Conservation (phyloP, 2,329 filamentous ascomycete species). For the Fusarium sp. region DNA sequence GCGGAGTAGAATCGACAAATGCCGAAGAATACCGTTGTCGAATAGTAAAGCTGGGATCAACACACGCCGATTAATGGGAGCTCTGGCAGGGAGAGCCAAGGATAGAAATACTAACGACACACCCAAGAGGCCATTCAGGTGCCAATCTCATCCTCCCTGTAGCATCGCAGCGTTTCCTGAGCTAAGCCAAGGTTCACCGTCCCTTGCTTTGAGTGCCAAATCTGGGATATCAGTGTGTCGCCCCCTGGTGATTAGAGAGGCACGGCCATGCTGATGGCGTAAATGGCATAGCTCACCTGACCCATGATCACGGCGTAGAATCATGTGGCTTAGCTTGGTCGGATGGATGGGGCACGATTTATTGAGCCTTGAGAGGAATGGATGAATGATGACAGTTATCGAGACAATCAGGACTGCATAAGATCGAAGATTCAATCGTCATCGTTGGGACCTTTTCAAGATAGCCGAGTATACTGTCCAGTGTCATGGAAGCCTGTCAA, state of each 20-base stretch:
- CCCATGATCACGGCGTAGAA: constrained; percentile 43
- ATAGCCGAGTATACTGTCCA: constrained; percentile 4
- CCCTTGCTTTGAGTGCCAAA: constrained; percentile 36
- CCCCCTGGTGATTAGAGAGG: constrained; percentile 37
- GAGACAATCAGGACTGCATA: not conserved
- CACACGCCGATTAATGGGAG: constrained; percentile 37
- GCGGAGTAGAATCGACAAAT: constrained; percentile 24
- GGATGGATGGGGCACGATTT: constrained; percentile 25
- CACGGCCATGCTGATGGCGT: constrained; percentile 40
- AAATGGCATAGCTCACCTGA: constrained; percentile 48
- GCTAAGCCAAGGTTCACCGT: constrained; percentile 31
- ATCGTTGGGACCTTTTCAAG: constrained; percentile 5
- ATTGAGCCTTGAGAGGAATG: constrained; percentile 14
- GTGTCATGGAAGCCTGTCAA: constrained; percentile 6
- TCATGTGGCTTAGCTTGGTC: constrained; percentile 45
- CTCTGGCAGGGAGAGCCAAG: constrained; percentile 19
- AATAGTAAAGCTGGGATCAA: constrained; percentile 33
- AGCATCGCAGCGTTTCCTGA: constrained; percentile 11
- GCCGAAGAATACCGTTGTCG: constrained; percentile 35
- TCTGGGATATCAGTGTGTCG: constrained; percentile 28
- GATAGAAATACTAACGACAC: constrained; percentile 19
- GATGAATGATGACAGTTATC: constrained; percentile 10
- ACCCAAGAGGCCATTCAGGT: constrained; percentile 14
- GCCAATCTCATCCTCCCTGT: constrained; percentile 3
- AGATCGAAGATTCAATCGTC: constrained; percentile 26